Percentiles rank a stretch among this genome's conserved stretches.
Conservation (phyloP, 2,329 filamentous ascomycete species). For the Cladophialophora yegresii region DNA sequence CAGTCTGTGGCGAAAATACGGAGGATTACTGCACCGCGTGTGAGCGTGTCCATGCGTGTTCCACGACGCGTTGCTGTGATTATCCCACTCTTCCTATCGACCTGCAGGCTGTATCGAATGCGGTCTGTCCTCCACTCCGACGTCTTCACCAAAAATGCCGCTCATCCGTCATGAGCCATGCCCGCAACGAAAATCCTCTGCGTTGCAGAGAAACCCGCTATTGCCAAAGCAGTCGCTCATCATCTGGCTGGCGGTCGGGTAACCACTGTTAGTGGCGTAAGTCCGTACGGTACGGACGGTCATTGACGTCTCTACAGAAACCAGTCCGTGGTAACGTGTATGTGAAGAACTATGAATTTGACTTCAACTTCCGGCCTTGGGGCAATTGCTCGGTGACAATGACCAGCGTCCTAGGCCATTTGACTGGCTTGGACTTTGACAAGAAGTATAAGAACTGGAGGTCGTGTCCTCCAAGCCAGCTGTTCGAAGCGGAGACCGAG, state of each 20-base stretch:
- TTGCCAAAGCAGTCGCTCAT: constrained; percentile 87
- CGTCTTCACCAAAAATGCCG: constrained; percentile 7
- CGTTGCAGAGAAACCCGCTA: constrained; percentile 87
- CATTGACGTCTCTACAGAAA: constrained; percentile 53
- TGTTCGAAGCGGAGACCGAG: constrained; percentile 79
- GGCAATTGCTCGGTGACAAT: constrained; percentile 83
- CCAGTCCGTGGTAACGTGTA: constrained; percentile 69
- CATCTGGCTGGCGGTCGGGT: constrained; percentile 79
- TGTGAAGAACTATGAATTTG: constrained; percentile 92
- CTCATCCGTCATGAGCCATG: constrained; percentile 33
- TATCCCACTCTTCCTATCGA: background rate
- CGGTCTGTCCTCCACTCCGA: background rate
- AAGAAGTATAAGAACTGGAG: constrained; percentile 75
- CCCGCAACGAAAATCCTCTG: constrained; percentile 62
- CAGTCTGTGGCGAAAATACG: background rate
- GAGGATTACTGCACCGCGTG: background rate
- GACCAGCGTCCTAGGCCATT: constrained; percentile 88
- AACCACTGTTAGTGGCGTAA: constrained; percentile 62
- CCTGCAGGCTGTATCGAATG: background rate
- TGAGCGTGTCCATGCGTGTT: background rate
- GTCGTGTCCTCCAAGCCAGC: constrained; percentile 71
- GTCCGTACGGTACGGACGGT: background rate
- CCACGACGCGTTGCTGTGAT: constrained; percentile 10
- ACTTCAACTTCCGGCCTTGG: constrained; percentile 82
- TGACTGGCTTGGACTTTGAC: constrained; percentile 78